Evolutionary conservation across 495 filamentous ascomycete species (phyloP).

Genomic region (Xylaria scruposa): DNA sequence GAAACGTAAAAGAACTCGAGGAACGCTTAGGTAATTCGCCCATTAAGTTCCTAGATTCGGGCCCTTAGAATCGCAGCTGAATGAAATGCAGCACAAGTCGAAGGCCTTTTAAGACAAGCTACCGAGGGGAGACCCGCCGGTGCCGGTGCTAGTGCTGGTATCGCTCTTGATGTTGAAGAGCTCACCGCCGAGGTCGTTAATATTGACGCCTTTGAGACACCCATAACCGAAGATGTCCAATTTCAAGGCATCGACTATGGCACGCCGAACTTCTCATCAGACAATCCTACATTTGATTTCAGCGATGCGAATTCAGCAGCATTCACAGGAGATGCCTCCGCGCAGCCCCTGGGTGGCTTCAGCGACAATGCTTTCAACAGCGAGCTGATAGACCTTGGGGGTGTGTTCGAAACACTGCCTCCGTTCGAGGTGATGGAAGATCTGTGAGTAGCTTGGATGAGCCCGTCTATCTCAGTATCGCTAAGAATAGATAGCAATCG

Average conservation of each 20-base stretch:
- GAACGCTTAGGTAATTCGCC: slow-evolving; percentile 70
- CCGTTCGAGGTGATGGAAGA: slow-evolving; percentile 56
- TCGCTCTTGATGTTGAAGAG: not conserved
- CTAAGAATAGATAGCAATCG: slow-evolving; percentile 42
- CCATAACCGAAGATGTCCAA: slow-evolving; percentile 31
- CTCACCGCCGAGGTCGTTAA: slow-evolving; percentile 10
- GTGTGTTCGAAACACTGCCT: slow-evolving; percentile 51
- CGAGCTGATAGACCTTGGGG: slow-evolving; percentile 48
- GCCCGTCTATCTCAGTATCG: not conserved
- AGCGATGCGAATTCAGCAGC: slow-evolving; percentile 21
- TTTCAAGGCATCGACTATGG: slow-evolving; percentile 34
- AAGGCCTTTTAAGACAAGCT: slow-evolving; percentile 50
- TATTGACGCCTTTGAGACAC: slow-evolving; percentile 17
- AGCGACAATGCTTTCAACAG: slow-evolving; percentile 26
- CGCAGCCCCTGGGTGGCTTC: slow-evolving; percentile 1
- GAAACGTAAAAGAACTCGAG: slow-evolving; percentile 86
- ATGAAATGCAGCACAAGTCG: slow-evolving; percentile 50
- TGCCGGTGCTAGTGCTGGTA: slow-evolving; percentile 10
- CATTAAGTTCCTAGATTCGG: not conserved
- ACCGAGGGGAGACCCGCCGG: slow-evolving; percentile 24
- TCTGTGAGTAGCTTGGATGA: slow-evolving; percentile 43
- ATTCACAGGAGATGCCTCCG: slow-evolving; percentile 13
- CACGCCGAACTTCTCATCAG: slow-evolving; percentile 21
- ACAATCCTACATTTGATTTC: slow-evolving; percentile 30
- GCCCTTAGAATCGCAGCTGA: slow-evolving; percentile 16